Conservation (phyloP, 1,139 yeast genomes). For the Yamadazyma blattariae region DNA sequence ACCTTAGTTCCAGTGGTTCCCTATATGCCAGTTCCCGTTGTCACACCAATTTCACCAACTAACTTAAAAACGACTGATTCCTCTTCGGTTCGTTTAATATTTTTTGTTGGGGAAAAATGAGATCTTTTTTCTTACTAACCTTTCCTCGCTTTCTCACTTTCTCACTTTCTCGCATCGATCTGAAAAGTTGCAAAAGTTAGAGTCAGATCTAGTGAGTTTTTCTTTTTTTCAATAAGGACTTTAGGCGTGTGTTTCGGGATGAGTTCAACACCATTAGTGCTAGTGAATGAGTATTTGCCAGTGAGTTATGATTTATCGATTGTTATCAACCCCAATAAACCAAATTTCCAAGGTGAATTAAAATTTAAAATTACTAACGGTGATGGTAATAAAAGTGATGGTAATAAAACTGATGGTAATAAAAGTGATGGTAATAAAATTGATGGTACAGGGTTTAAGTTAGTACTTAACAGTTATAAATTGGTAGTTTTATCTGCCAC, state of each 20-base stretch:
- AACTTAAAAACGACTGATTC: too few relatives aligned
- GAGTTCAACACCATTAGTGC: constrained; percentile 2
- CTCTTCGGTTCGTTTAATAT: constrained; percentile 4
- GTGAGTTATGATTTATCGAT: constrained; percentile 7
- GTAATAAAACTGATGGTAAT: too few relatives aligned
- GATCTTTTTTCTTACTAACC: not conserved
- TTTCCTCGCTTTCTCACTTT: too few relatives aligned
- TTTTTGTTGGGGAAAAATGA: constrained; percentile 7
- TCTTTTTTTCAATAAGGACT: too few relatives aligned
- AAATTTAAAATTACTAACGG: too few relatives aligned
- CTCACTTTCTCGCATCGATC: not conserved
- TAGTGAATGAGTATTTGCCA: constrained; percentile 11
- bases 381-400: too few relatives aligned
- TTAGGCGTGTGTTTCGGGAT: too few relatives aligned
- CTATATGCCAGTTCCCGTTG: too few relatives aligned
- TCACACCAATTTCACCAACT: too few relatives aligned
- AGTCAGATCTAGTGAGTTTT: too few relatives aligned
- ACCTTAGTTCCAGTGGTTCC: too few relatives aligned
- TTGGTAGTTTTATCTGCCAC: constrained; percentile 13
- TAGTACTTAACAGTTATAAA: constrained; percentile 10
- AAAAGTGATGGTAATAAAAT: not conserved
- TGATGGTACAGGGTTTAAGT: constrained; percentile 3
- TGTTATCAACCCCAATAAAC: constrained; percentile 10
- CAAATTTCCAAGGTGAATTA: constrained; percentile 11
- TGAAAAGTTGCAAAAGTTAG: not conserved